Conservation (phyloP, 2,329 filamentous ascomycete species). For the Tolypocladium pustulatum region DNA sequence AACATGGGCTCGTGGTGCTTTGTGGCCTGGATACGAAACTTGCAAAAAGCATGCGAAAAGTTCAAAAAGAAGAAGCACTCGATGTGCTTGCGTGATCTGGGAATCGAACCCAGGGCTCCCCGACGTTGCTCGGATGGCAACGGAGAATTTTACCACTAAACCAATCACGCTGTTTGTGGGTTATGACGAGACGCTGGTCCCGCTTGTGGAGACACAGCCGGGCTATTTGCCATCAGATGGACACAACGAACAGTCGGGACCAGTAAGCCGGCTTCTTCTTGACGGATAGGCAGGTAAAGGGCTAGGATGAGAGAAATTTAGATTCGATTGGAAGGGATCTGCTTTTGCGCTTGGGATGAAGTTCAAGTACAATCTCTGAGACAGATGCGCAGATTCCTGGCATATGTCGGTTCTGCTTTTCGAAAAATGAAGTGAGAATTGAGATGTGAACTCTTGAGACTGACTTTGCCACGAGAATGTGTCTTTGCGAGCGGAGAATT, state of each 20-base stretch:
- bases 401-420: too few relatives aligned
- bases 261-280: background rate
- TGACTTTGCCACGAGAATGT: too few relatives aligned
- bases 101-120: constrained; percentile 4
- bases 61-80: background rate
- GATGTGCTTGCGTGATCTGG: constrained; percentile 1
- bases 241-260: background rate
- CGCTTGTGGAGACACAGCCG: background rate
- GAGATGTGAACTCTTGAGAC: too few relatives aligned
- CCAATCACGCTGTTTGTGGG: background rate
- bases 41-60: background rate
- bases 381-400: background rate
- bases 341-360: background rate
- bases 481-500: too few relatives aligned
- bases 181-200: background rate
- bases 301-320: too few relatives aligned
- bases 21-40: too few relatives aligned
- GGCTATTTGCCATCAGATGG: background rate
- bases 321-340: too few relatives aligned
- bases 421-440: too few relatives aligned
- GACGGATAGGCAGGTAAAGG: too few relatives aligned
- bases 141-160: constrained; percentile 5
- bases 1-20: too few relatives aligned
- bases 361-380: background rate
- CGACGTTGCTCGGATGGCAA: constrained; percentile 2